Base-by-base conservation (phyloP, 352 stramenopile species). In the Phytophthora brassicae region DNA sequence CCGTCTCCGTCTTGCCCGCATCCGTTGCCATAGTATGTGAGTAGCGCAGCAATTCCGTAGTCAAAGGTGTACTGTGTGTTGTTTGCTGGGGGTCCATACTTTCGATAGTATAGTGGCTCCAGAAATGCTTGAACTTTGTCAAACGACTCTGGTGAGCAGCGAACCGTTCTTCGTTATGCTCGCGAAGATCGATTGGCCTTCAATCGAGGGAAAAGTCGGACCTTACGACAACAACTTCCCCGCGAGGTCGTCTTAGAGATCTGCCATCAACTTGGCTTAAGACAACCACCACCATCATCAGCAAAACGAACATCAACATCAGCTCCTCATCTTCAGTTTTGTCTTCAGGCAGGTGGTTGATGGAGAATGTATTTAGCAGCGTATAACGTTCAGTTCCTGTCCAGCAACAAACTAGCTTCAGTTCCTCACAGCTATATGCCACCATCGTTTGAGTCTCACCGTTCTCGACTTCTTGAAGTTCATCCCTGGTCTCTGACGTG, bases 21-120 rank as follows among this genome's bases (percentile, higher is more conserved):
- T 0, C 45, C 55, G 20, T 63, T 63, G 5, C 45, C 44, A 20
- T 63, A 63, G 12, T 63, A 63, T 7, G 55, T 56, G 12, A 56
- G 17, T 2, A 63, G 45, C 0, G 48, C 55, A 19, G 55, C 55
- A 22, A 63, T 44, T 0, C 43, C 55, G n/a, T 23, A 45, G 35
- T 63, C 55, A 36, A 46, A 63, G 4, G 33, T 9, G 22, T 51
- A 56, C 29, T 55, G 44, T 5, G 9, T 35, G 35, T 63, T 63
- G n/a, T 48, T 44, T 2, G 29, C n/a, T 11, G 54, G 54, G n/a
- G 29, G 14, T 1, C 43, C 50, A 14, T 42, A 57, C 38, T 42
- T 57, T 2, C n/a, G n/a, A 17, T 57, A 57, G 50, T 28, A 49
- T 20, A 49, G 36, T 1, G 50, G 50, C 24, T 50, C 50, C 28